Base-by-base conservation (phyloP, 2,329 filamentous ascomycete species). In the Ophidiomyces ophidiicola region DNA sequence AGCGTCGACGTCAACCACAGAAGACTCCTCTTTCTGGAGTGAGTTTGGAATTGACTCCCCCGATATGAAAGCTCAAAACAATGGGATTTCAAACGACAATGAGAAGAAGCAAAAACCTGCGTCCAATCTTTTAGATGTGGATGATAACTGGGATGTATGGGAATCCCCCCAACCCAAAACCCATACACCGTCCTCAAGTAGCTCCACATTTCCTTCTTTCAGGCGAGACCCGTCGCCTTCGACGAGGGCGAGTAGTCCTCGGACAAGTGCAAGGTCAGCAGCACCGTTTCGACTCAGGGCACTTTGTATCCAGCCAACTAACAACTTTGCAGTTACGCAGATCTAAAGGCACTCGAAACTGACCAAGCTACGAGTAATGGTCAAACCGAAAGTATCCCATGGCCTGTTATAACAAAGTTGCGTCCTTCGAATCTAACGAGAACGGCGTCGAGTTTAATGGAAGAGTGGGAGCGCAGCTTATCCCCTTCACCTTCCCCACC, bases 391-490 rank as follows among this genome's bases (percentile, higher is more conserved):
- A 56, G 58, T 36, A 66, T 69, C 10, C 66, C 81, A 19, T 84
- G 83, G 63, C 78, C 78, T 34, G 72, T 80, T 33, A 70, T 92
- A 41, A 78, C 78, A 54, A 77, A 79, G 47, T 63, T 86, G 29
- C 73, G 76, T 6, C 82, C 86, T 0, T 78, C 76, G 49, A 86
- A 84, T 51, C 64, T 94, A 49, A 83, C 85, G 56, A 74, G 77
- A 25, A 88, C 83, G 1, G 83, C 87, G n/a, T 82, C 78, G 24
- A 82, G 80, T 46, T 69, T 94, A 42, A 85, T 94, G 76, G 81
- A 78, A 47, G 86, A 94, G 55, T 93, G 85, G 83, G 88, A 96
- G 64, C 83, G 77, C 58, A 82, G 74, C 48, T 64, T 87, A 10
- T 76, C 72, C 2, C 68, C 75, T 2, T 34, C 38, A 7, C 38